Evolutionary conservation across 208 protist species (phyloP).

Genomic region (Jaenimonas drosophilae): DNA sequence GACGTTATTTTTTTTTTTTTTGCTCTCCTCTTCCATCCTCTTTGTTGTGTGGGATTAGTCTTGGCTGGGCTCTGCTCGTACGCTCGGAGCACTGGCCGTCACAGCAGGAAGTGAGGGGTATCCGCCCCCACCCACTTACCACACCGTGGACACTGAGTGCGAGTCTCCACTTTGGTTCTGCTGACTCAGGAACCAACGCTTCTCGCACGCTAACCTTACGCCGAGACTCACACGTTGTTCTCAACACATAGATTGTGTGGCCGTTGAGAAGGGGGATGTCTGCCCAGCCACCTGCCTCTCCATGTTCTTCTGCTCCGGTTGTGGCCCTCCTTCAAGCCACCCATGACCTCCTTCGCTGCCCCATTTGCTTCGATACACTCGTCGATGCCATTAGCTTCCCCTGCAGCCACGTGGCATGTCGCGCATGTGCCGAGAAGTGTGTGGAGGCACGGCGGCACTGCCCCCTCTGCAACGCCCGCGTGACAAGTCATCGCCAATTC

Average conservation of each 20-base stretch:
- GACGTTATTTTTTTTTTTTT: not conserved
- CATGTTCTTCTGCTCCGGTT: constrained; percentile 4
- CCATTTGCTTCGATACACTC: constrained; percentile 55
- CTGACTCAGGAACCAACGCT: too few species aligned
- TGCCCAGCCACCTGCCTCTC: too few species aligned
- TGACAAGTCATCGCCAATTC: constrained; percentile 5
- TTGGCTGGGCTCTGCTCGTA: not conserved
- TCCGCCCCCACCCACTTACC: too few species aligned
- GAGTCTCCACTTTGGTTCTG: too few species aligned
- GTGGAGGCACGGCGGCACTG: constrained; percentile 40
- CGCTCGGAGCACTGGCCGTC: too few species aligned
- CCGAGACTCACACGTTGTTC: too few species aligned
- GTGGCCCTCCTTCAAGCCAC: constrained; percentile 22
- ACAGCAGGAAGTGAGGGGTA: too few species aligned
- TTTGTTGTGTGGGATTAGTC: not conserved
- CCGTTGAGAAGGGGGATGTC: too few species aligned
- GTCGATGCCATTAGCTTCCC: constrained; percentile 35
- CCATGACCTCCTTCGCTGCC: constrained; percentile 28
- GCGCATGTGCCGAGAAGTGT: constrained; percentile 28
- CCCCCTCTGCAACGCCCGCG: constrained; percentile 57
- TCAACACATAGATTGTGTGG: too few species aligned
- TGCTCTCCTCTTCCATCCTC: not conserved
- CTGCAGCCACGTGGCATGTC: constrained; percentile 70
- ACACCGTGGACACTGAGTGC: too few species aligned
- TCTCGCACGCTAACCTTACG: too few species aligned